A percentile compares a stretch with the other conserved stretches of the same genome.
phyloP scores from a whole-genome alignment of 148 eudicot species.

The Rhododendron ovatum region DNA sequence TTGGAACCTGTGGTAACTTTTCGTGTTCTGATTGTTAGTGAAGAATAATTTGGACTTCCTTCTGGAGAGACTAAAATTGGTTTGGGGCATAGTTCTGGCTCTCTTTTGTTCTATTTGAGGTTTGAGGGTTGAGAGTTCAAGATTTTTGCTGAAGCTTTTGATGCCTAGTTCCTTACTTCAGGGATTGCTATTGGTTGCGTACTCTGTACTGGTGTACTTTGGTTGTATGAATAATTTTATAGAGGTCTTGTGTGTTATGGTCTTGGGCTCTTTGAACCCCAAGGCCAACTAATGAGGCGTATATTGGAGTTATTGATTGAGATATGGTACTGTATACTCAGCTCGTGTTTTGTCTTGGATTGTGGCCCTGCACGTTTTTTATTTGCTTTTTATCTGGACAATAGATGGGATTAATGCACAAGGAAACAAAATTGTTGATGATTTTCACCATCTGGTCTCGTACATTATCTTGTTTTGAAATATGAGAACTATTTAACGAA shows the following conservation, averaged over 20 bases:
- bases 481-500: not conserved
- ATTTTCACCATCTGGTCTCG: not conserved
- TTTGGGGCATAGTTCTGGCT: not conserved
- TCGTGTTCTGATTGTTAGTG: not conserved
- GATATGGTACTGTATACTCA: not conserved
- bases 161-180: not conserved
- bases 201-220: not conserved
- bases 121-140: not conserved
- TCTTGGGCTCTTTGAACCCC: not conserved
- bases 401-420: not conserved
- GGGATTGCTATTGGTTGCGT: not conserved
- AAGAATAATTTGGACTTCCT: not conserved
- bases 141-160: not conserved
- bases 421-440: not conserved
- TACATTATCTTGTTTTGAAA: not conserved
- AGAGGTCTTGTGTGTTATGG: not conserved
- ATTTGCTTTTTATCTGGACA: not conserved
- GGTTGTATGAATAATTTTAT: not conserved
- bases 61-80: not conserved
- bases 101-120: not conserved
- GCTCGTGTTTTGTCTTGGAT: not conserved
- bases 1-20: not conserved
- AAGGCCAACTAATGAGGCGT: not conserved
- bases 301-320: not conserved
- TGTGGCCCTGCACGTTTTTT: not conserved